Evolutionary conservation across 208 protist species (phyloP).

Genomic region (Leishmania gerbilli): DNA sequence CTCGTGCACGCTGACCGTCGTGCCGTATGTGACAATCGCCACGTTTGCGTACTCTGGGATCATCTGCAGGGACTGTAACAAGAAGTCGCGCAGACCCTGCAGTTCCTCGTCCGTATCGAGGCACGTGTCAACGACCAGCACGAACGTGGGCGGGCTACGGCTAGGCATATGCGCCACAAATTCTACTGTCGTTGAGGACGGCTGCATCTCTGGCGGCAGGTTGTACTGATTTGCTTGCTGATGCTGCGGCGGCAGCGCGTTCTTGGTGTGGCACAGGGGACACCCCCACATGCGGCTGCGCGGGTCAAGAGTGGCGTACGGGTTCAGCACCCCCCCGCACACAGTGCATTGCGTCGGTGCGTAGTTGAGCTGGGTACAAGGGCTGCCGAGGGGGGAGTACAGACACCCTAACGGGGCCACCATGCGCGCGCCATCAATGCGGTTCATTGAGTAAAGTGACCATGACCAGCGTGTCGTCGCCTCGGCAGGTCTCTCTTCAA

Average conservation of each 20-base stretch:
- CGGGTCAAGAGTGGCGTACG: conserved; percentile 84
- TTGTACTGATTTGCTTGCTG: conserved; percentile 88
- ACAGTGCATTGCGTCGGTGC: conserved; percentile 94
- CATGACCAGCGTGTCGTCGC: conserved; percentile 92
- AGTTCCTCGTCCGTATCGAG: conserved; percentile 95
- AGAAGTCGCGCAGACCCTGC: conserved; percentile 92
- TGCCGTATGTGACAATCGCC: conserved; percentile 98
- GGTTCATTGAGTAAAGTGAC: conserved; percentile 94
- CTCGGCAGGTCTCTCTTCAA: conserved; percentile 19
- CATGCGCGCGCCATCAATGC: conserved; percentile 94
- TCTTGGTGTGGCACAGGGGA: conserved; percentile 94
- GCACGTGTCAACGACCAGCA: conserved; percentile 98
- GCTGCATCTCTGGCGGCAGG: conserved; percentile 32
- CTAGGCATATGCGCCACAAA: conserved; percentile 75
- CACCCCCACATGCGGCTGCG: conserved; percentile 90
- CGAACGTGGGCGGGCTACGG: conserved; percentile 73
- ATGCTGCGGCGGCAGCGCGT: conserved; percentile 96
- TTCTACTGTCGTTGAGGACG: conserved; percentile 91
- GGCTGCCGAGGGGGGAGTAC: conserved; percentile 95
- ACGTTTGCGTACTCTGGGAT: conserved; percentile 94
- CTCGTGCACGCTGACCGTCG: conserved; percentile 93
- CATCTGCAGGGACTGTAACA: conserved; percentile 90
- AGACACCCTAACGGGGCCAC: conserved; percentile 96
- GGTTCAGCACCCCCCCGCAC: conserved; percentile 95
- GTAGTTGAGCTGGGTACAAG: conserved; percentile 87